Base-by-base conservation (phyloP, 352 stramenopile genomes). In the Globisporangium middletonii region DNA sequence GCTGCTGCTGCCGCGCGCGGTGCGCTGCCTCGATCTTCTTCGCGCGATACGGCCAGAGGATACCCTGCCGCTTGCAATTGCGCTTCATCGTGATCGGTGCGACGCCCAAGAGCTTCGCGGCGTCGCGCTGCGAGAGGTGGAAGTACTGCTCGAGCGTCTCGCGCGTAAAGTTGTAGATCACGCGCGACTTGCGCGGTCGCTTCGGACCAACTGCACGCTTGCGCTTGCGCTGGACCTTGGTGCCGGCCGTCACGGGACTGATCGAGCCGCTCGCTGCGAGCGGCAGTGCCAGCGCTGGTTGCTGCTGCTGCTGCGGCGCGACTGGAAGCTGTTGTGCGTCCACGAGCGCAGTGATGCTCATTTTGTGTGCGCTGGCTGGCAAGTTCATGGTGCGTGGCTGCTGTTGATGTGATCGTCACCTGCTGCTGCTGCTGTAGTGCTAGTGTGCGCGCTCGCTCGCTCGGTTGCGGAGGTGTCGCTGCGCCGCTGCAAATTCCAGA, bases 21-120 rank as follows among this genome's bases (percentile, higher is more conserved):
- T 49, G 18, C 52, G 52, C 52, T 12, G 52, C 38, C 18, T 49
- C 52, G 38, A 57, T 57, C 54, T 77, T 80, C 57, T 75, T 70
- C 47, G 77, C 64, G 27, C 74, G 74, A 55, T 82, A 84, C 37
- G 74, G 75, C 75, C 75, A 84, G n/a, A 75, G 68, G 54, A 84
- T 84, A 42, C 75, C 75, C 4, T 74, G 68, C 38, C 75, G 75
- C 27, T 77, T 77, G 50, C 75, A 84, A 57, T 80, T 84, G 58
- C 75, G 65, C 60, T 84, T 84, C 52, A 85, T 70, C 46, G 75
- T 85, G 45, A 85, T 77, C 15, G 74, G 77, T 33, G 75, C 71
- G 16, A 82, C 72, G 23, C 75, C 75, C 50, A 85, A 63, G 49
- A 72, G 63, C 53, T 79, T 72, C 3, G 75, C 75, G 13, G 75